Evolutionary conservation across 768 basidiomycete genomes (phyloP).

Genomic region (Tulasnella calospora): DNA sequence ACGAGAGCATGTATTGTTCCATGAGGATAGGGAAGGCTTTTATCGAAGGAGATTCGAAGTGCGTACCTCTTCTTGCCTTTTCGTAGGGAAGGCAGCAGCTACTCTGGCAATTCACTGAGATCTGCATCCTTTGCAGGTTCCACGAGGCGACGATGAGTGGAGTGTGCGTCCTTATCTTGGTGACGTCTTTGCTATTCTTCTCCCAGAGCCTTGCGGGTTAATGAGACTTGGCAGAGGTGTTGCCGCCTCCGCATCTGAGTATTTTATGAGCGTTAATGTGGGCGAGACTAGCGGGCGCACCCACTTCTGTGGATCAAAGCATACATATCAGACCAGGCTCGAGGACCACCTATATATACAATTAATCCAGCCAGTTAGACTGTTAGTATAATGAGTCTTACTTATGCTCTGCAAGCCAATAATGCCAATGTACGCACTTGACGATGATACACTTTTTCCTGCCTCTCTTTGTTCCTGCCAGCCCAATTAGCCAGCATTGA

Average conservation of each 20-base stretch:
- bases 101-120: neutral
- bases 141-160: neutral
- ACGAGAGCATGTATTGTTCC: neutral
- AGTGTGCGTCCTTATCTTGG: neutral
- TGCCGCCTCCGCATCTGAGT: neutral
- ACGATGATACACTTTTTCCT: neutral
- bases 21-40: neutral
- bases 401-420: neutral
- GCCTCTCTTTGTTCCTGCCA: neutral
- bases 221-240: neutral
- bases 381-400: neutral
- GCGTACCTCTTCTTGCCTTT: neutral
- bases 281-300: neutral
- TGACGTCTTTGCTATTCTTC: neutral
- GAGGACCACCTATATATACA: neutral
- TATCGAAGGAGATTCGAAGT: conserved; percentile 1
- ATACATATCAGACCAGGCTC: neutral
- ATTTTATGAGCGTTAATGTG: neutral
- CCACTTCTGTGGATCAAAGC: neutral
- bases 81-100: neutral
- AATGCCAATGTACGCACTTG: too few species aligned
- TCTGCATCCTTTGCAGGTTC: neutral
- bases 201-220: neutral
- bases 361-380: neutral
- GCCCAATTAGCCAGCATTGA: neutral